phyloP scores from a whole-genome alignment of 257 asterid genomes.

The Ilex asprella region DNA sequence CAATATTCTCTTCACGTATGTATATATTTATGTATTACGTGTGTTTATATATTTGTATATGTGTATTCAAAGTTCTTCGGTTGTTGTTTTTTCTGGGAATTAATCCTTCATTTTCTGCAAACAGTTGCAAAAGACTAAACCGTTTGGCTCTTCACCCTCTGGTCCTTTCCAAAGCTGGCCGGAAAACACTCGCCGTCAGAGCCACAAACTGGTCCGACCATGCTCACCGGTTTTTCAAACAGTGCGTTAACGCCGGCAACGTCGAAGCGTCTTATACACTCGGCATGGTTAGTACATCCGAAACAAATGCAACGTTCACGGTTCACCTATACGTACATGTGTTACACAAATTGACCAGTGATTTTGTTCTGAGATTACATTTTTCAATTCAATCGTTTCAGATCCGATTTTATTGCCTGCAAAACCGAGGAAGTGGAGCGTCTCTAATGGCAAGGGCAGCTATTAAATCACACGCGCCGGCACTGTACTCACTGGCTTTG shows the following conservation, averaged over 20 bases:
- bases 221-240: neutral
- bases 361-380: too few species aligned
- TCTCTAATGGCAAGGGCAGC: neutral
- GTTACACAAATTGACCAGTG: too few species aligned
- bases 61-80: too few species aligned
- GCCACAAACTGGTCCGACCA: neutral
- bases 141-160: neutral
- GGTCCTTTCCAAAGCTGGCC: neutral
- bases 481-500: neutral
- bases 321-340: too few species aligned
- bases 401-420: neutral
- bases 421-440: neutral
- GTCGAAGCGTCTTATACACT: neutral
- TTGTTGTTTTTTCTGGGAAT: too few species aligned
- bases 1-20: neutral
- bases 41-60: too few species aligned
- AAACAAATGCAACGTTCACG: too few species aligned
- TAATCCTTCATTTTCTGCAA: neutral
- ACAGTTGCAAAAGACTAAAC: neutral
- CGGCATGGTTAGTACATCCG: neutral
- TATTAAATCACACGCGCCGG: neutral
- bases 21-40: too few species aligned
- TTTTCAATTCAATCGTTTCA: neutral
- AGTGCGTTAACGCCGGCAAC: neutral
- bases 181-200: neutral